phyloP scores from a whole-genome alignment of 352 stramenopile species.

The Saprolegnia parasitica region DNA sequence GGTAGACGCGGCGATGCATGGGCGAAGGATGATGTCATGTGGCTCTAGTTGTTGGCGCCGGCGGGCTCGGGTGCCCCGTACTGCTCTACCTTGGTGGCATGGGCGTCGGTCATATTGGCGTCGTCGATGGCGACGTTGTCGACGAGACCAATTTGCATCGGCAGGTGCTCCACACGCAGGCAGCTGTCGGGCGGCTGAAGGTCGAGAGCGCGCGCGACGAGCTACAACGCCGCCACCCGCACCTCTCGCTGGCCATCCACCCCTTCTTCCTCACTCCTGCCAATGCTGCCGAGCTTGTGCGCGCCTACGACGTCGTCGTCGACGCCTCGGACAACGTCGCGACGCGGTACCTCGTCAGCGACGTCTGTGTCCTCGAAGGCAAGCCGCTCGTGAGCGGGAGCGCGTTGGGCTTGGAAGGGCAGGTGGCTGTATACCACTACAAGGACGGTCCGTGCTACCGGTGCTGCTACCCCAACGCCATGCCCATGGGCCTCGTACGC shows the following conservation, averaged over 20 bases:
- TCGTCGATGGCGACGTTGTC: slow-evolving; percentile 95
- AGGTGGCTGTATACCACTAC: slow-evolving; percentile 95
- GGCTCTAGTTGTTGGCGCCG: slow-evolving; percentile 89
- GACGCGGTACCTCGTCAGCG: slow-evolving; percentile 95
- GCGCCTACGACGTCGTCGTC: slow-evolving; percentile 87
- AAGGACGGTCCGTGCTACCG: slow-evolving; percentile 87
- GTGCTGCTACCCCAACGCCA: slow-evolving; percentile 93
- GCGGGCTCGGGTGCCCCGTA: slow-evolving; percentile 93
- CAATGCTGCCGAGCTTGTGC: slow-evolving; percentile 82
- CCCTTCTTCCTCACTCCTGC: slow-evolving; percentile 48
- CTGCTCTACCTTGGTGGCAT: slow-evolving; percentile 93
- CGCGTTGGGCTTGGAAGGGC: slow-evolving; percentile 93
- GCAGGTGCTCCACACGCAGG: slow-evolving; percentile 92
- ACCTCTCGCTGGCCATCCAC: slow-evolving; percentile 52
- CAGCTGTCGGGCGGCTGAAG: slow-evolving; percentile 81
- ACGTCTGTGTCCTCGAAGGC: slow-evolving; percentile 81
- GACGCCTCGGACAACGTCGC: slow-evolving; percentile 95
- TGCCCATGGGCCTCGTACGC: slow-evolving; percentile 48
- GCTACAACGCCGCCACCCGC: slow-evolving; percentile 72
- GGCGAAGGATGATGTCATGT: neutral
- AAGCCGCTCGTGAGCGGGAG: slow-evolving; percentile 93
- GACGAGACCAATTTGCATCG: slow-evolving; percentile 96
- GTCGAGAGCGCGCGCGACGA: slow-evolving; percentile 74
- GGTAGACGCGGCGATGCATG: neutral
- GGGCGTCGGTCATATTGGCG: slow-evolving; percentile 88